phyloP scores from a whole-genome alignment of 1,284 basidiomycete genomes.

The Gymnopus androsaceus region DNA sequence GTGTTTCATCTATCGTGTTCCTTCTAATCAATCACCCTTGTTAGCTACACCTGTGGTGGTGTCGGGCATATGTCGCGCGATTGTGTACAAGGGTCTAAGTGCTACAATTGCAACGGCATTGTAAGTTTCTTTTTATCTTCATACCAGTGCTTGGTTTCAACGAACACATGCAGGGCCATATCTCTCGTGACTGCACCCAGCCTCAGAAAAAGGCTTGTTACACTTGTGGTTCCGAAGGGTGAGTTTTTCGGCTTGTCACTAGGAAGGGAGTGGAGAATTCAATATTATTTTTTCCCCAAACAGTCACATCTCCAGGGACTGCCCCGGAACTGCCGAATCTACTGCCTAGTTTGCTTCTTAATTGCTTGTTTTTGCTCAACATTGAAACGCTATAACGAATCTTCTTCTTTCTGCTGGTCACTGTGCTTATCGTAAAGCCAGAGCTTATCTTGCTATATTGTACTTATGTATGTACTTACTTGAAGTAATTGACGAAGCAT shows the following conservation, averaged over 20 bases:
- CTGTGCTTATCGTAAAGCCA: conserved; percentile 2
- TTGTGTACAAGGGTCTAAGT: conserved; percentile 83
- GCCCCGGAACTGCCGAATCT: not conserved
- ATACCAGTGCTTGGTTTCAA: not conserved
- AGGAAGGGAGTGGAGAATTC: too few relatives aligned
- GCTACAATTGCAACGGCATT: conserved; percentile 85
- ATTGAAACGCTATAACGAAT: not conserved
- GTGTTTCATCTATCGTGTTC: too few relatives aligned
- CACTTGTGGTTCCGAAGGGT: conserved; percentile 82
- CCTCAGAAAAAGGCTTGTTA: conserved; percentile 85
- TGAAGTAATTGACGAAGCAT: conserved; percentile 1
- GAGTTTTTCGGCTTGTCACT: conserved; percentile 24
- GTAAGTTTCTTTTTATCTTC: conserved; percentile 43
- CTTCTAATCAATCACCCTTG: not conserved
- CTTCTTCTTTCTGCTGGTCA: not conserved
- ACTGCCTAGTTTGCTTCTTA: not conserved
- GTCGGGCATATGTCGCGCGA: conserved; percentile 87
- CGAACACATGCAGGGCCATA: conserved; percentile 65
- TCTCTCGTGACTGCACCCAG: conserved; percentile 80
- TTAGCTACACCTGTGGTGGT: conserved; percentile 85
- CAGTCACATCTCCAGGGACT: conserved; percentile 12
- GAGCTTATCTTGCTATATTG: not conserved
- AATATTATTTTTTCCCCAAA: too few relatives aligned
- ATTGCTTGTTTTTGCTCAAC: too few relatives aligned
- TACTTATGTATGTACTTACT: conserved; percentile 8